Conservation (phyloP, 2,329 filamentous ascomycete species). For the Aulographum hederae region DNA sequence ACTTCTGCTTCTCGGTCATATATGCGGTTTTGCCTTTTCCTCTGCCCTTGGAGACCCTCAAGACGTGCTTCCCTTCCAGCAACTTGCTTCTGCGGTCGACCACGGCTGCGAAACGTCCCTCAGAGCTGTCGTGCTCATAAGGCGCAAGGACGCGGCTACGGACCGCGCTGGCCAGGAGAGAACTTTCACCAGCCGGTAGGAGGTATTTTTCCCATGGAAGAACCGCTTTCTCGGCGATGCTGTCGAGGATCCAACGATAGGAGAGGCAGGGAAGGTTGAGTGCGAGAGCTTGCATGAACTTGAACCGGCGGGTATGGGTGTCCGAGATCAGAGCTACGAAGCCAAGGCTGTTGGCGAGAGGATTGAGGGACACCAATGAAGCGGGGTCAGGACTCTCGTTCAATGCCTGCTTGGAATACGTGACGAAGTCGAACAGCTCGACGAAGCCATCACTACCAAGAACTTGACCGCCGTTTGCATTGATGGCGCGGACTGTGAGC, state of each 20-base stretch:
- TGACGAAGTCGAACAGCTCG: constrained; percentile 46
- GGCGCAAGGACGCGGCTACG: constrained; percentile 51
- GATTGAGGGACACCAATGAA: not conserved
- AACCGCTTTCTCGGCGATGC: constrained; percentile 39
- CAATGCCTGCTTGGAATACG: constrained; percentile 11
- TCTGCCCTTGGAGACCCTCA: constrained; percentile 41
- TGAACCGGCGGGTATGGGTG: constrained; percentile 66
- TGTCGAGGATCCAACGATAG: constrained; percentile 62
- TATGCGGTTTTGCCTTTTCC: constrained; percentile 1
- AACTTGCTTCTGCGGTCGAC: constrained; percentile 35
- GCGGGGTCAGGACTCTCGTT: not conserved
- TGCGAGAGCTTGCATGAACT: constrained; percentile 88
- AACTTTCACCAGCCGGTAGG: constrained; percentile 66
- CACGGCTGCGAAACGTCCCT: constrained; percentile 12
- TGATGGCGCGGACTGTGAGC: constrained; percentile 42
- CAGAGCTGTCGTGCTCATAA: constrained; percentile 34
- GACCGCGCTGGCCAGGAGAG: constrained; percentile 56
- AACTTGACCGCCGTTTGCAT: constrained; percentile 52
- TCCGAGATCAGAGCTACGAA: constrained; percentile 82
- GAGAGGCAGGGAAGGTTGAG: constrained; percentile 76
- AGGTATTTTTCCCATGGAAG: constrained; percentile 68
- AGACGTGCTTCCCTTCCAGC: constrained; percentile 44
- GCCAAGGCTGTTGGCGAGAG: constrained; percentile 38
- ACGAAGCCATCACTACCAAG: constrained; percentile 56
- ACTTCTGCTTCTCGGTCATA: constrained; percentile 40